Conservation (phyloP, 2,329 filamentous ascomycete species). For the Westerdykella sp. region DNA sequence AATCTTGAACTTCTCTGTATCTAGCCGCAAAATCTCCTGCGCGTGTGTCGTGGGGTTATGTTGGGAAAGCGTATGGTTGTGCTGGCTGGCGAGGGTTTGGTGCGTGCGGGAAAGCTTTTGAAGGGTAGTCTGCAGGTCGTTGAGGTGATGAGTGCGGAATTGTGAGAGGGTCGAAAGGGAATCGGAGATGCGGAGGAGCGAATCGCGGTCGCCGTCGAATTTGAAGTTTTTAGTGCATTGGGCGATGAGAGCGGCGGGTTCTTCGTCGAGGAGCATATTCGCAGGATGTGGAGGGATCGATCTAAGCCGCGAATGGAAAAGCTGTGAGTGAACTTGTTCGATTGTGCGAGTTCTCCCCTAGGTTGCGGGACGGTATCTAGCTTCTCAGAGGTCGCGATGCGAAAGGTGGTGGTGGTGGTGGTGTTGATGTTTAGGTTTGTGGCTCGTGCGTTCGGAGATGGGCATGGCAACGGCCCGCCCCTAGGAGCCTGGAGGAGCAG, state of each 20-base stretch:
- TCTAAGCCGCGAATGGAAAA: conserved; percentile 4
- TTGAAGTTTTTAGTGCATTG: conserved; percentile 95
- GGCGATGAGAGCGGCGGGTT: conserved; percentile 68
- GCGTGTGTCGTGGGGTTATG: conserved; percentile 79
- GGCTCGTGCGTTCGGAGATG: conserved; percentile 17
- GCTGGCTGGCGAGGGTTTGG: conserved; percentile 65
- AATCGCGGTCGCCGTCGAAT: conserved; percentile 78
- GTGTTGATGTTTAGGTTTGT: conserved; percentile 29
- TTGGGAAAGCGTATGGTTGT: conserved; percentile 65
- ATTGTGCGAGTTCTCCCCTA: neutral
- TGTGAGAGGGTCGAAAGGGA: conserved; percentile 77
- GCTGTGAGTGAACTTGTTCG: too few relatives aligned
- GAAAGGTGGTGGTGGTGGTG: too few relatives aligned
- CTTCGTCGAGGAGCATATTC: conserved; percentile 90
- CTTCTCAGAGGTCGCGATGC: conserved; percentile 10
- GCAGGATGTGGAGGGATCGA: conserved; percentile 12
- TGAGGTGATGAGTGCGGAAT: conserved; percentile 69
- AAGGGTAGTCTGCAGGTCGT: conserved; percentile 30
- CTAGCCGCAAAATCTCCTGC: conserved; percentile 74
- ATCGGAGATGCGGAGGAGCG: conserved; percentile 75
- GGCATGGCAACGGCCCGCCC: conserved; percentile 27
- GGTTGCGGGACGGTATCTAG: neutral
- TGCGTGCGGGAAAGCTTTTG: conserved; percentile 66
- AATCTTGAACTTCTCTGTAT: conserved; percentile 88
- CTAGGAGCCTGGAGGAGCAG: neutral